These are phyloP conservation scores for Staphylotrichum tortipilum DNA, from an alignment of 495 filamentous ascomycete species.

Conservation along the genomic window DNA sequence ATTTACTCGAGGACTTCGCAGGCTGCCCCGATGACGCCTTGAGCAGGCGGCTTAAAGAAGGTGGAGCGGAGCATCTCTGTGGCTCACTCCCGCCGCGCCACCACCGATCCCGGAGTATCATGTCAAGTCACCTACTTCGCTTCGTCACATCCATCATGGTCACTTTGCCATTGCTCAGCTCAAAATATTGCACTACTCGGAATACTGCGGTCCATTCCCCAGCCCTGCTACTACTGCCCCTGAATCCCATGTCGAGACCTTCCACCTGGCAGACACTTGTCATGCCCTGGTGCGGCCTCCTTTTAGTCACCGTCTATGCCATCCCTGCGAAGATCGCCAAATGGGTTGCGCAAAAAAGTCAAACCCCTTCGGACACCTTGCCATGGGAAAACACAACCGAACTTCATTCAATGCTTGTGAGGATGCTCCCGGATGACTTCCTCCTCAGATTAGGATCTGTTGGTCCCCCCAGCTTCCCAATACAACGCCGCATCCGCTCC, in stretches of 20 bases:
- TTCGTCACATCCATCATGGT: too few relatives aligned
- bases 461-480: slow-evolving; percentile 8
- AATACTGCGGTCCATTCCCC: not conserved
- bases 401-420: slow-evolving; percentile 10
- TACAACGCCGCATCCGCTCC: slow-evolving; percentile 6
- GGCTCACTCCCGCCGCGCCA: too few relatives aligned
- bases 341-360: slow-evolving; percentile 5
- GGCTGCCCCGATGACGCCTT: too few relatives aligned
- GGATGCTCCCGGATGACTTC: slow-evolving; percentile 16
- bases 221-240: not conserved
- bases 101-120: too few relatives aligned
- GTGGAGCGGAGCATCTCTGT: too few relatives aligned
- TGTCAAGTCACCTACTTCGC: too few relatives aligned
- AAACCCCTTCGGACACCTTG: slow-evolving; percentile 8
- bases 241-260: not conserved
- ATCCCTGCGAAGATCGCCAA: not conserved
- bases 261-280: slow-evolving; percentile 9
- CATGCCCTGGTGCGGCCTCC: slow-evolving; percentile 8
- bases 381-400: slow-evolving; percentile 20
- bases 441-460: slow-evolving; percentile 19
- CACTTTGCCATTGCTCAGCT: not conserved
- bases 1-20: too few relatives aligned
- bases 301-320: slow-evolving; percentile 15
- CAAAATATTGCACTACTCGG: not conserved
- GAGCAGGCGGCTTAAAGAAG: too few relatives aligned